Percentiles rank a stretch among this genome's conserved stretches.
Conservation (phyloP, 148 eudicot species). For the Silene uniflora region DNA sequence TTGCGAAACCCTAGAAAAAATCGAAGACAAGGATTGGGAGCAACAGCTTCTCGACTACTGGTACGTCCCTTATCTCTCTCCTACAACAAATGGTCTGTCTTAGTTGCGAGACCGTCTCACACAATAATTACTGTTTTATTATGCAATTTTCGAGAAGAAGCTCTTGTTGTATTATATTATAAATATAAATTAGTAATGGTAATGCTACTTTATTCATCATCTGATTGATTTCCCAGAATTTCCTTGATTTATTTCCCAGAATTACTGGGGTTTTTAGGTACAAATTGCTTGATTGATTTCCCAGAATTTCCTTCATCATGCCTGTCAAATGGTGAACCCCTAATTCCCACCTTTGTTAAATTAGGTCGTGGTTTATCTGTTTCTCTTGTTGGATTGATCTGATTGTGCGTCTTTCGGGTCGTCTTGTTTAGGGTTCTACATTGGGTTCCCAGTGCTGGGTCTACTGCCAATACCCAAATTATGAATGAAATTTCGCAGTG, state of each 20-base stretch:
- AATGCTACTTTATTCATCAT: no score
- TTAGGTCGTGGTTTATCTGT: background rate
- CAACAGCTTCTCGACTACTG: background rate
- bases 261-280: background rate
- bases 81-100: no score
- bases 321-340: conserved; percentile 26
- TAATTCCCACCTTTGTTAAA: conserved; percentile 8
- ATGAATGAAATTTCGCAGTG: conserved; percentile 74
- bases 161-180: background rate
- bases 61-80: background rate
- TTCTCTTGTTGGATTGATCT: conserved; percentile 6
- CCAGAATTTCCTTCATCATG: conserved; percentile 11
- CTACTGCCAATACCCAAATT: conserved; percentile 66
- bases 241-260: background rate
- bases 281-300: background rate
- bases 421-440: conserved; percentile 62
- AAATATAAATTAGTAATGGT: no score
- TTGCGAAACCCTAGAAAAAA: background rate
- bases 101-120: no score
- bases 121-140: no score
- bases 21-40: background rate
- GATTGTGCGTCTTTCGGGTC: background rate
- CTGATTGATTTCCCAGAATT: background rate
- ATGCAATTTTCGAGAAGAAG: background rate
- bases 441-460: conserved; percentile 84